phyloP scores from a whole-genome alignment of 1,284 basidiomycete genomes.

The Pholiota adiposa region DNA sequence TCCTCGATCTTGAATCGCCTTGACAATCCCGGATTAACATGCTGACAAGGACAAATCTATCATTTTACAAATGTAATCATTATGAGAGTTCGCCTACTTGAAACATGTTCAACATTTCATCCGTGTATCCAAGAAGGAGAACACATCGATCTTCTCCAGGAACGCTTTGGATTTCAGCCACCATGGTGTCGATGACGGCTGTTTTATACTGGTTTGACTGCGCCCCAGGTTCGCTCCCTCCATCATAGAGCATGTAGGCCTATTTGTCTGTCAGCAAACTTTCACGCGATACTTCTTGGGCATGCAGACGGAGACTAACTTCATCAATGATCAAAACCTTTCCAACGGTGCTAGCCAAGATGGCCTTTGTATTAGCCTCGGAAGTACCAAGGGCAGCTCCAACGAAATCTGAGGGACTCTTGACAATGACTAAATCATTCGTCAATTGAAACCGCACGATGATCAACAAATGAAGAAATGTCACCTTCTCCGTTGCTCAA shows the following conservation, averaged over 20 bases:
- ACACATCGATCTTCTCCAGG: conserved; percentile 73
- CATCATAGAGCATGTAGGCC: conserved; percentile 69
- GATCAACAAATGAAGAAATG: neutral
- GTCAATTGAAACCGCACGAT: neutral
- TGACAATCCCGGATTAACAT: conserved; percentile 68
- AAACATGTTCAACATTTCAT: conserved; percentile 72
- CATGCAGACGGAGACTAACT: too few relatives aligned
- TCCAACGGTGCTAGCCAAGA: conserved; percentile 57
- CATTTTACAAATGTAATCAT: neutral
- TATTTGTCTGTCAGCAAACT: conserved; percentile 25
- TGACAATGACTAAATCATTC: conserved; percentile 52
- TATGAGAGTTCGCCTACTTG: conserved; percentile 51
- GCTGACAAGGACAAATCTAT: conserved; percentile 37
- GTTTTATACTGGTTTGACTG: conserved; percentile 57
- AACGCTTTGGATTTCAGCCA: conserved; percentile 69
- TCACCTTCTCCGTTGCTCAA: conserved; percentile 70
- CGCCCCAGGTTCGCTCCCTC: conserved; percentile 25
- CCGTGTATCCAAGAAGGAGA: conserved; percentile 64
- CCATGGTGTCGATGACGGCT: conserved; percentile 72
- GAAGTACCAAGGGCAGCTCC: conserved; percentile 59
- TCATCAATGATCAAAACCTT: conserved; percentile 74
- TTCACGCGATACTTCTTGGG: too few relatives aligned
- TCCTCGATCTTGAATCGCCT: conserved; percentile 68
- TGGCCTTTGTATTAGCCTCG: conserved; percentile 65
- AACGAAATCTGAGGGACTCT: conserved; percentile 69